phyloP scores from a whole-genome alignment of 768 basidiomycete species.

The Polyporus arcularius region DNA sequence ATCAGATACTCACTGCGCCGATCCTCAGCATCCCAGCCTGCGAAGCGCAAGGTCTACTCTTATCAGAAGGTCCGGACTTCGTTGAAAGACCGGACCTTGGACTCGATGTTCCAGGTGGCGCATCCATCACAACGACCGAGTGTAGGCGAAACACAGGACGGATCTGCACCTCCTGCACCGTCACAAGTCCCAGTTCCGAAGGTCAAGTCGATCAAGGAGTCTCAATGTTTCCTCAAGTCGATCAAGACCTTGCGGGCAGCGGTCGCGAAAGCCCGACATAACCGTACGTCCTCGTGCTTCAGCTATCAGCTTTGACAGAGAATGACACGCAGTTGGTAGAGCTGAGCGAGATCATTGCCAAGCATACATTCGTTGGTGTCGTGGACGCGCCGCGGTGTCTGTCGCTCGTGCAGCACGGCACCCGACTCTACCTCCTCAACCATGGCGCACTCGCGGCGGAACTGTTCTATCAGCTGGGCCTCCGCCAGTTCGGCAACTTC shows the following conservation, averaged over 20 bases:
- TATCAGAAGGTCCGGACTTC: slow-evolving; percentile 95
- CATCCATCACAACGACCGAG: slow-evolving; percentile 23
- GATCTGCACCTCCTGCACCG: slow-evolving; percentile 44
- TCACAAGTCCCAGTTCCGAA: slow-evolving; percentile 22
- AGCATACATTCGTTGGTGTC: slow-evolving; percentile 91
- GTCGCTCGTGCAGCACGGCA: slow-evolving; percentile 84
- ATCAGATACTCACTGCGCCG: neutral
- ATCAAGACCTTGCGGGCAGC: slow-evolving; percentile 64
- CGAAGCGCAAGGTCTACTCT: slow-evolving; percentile 53
- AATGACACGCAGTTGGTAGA: slow-evolving; percentile 42
- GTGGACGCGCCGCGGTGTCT: slow-evolving; percentile 75
- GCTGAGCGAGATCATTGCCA: slow-evolving; percentile 78
- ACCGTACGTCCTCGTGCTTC: slow-evolving; percentile 49
- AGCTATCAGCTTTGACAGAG: too few species aligned
- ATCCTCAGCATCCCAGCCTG: slow-evolving; percentile 15
- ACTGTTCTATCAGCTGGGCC: slow-evolving; percentile 90
- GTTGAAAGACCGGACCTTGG: slow-evolving; percentile 82
- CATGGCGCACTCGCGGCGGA: slow-evolving; percentile 86
- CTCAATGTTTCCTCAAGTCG: slow-evolving; percentile 75
- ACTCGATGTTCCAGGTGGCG: slow-evolving; percentile 87
- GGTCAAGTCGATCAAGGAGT: slow-evolving; percentile 66
- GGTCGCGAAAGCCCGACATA: slow-evolving; percentile 62
- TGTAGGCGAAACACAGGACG: slow-evolving; percentile 6
- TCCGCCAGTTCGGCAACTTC: slow-evolving; percentile 89
- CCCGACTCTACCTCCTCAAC: slow-evolving; percentile 88